phyloP scores from a whole-genome alignment of 2,329 filamentous ascomycete genomes.

The Aspergillus nomiae region DNA sequence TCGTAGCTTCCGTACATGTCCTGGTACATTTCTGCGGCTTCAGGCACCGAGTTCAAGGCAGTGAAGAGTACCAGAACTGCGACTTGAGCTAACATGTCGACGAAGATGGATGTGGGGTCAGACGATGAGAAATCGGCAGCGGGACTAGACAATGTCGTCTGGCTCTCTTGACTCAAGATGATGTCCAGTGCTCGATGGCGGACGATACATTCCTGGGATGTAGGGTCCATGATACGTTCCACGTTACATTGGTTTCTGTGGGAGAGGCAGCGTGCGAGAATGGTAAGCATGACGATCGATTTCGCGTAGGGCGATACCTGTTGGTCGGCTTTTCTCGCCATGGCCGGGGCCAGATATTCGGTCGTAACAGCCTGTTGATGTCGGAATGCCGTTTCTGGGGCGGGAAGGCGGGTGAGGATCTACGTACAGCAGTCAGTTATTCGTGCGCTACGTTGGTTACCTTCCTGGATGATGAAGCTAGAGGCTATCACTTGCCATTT shows the following conservation, averaged over 20 bases:
- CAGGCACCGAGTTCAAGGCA: not conserved
- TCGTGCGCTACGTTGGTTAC: too few species aligned
- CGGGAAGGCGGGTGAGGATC: not conserved
- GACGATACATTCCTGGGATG: not conserved
- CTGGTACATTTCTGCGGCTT: not conserved
- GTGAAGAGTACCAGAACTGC: not conserved
- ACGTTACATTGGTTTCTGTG: not conserved
- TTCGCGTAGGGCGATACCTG: not conserved
- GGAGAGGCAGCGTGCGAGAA: not conserved
- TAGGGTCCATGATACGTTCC: not conserved
- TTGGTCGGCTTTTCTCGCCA: not conserved
- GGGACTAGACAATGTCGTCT: not conserved
- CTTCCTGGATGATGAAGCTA: too few species aligned
- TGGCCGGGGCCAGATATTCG: not conserved
- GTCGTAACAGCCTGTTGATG: not conserved
- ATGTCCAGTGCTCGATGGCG: not conserved
- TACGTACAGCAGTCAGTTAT: not conserved
- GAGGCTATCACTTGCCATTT: not conserved
- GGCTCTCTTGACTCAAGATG: not conserved
- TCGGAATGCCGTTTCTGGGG: not conserved
- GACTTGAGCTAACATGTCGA: not conserved
- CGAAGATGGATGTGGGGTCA: not conserved
- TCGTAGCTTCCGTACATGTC: not conserved
- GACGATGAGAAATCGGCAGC: not conserved
- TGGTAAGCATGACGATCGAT: not conserved